phyloP scores from a whole-genome alignment of 345 rosid genomes.

The Moricandia arvensis region DNA sequence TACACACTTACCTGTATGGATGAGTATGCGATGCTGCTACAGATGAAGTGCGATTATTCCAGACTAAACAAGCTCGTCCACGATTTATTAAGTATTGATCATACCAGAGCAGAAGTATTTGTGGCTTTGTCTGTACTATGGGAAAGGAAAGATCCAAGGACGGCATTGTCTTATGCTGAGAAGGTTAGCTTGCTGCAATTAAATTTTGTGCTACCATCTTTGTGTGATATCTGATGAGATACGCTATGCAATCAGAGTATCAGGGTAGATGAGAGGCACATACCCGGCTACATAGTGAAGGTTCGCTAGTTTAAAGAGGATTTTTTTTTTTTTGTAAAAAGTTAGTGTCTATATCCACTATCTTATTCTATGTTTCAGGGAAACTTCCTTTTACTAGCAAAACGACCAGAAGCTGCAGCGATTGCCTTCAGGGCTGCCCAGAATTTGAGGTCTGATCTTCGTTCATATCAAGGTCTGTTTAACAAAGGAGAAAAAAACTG shows the following conservation, averaged over 20 bases:
- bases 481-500: not conserved
- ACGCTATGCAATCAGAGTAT: slow-evolving; percentile 62
- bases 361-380: slow-evolving; percentile 51
- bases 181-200: slow-evolving; percentile 61
- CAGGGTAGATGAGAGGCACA: slow-evolving; percentile 87
- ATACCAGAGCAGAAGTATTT: slow-evolving; percentile 83
- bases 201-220: not conserved
- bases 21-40: slow-evolving; percentile 96
- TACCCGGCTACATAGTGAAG: slow-evolving; percentile 93
- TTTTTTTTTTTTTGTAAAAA: not conserved
- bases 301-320: slow-evolving; percentile 38
- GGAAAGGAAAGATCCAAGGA: slow-evolving; percentile 88
- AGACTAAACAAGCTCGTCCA: slow-evolving; percentile 89
- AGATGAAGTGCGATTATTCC: slow-evolving; percentile 73
- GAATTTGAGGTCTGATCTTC: slow-evolving; percentile 95
- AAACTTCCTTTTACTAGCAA: slow-evolving; percentile 69
- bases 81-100: slow-evolving; percentile 81
- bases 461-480: slow-evolving; percentile 89
- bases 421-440: slow-evolving; percentile 91
- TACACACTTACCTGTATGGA: slow-evolving; percentile 84
- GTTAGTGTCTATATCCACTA: not conserved
- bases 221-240: slow-evolving; percentile 26
- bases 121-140: slow-evolving; percentile 84
- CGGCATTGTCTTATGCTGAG: slow-evolving; percentile 84
- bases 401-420: slow-evolving; percentile 86